These are phyloP conservation scores for Geotrichum klebahnii DNA, from an alignment of 1,139 yeast species.

Conservation along the genomic window DNA sequence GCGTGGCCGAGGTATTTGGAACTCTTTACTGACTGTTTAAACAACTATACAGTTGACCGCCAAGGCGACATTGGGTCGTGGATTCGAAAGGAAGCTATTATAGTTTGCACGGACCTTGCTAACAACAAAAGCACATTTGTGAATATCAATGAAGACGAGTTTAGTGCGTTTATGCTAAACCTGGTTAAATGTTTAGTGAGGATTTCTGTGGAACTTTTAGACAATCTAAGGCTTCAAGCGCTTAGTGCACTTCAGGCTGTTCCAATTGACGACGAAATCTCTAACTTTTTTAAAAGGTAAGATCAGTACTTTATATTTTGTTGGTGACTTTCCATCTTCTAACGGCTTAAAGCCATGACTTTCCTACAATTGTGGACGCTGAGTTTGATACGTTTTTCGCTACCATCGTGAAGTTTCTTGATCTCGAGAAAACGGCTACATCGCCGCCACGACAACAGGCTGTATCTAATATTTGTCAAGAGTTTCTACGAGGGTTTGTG, in stretches of 20 bases:
- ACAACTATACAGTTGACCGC: conserved; percentile 39
- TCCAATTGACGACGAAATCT: not conserved
- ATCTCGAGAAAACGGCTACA: conserved; percentile 24
- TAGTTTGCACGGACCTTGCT: conserved; percentile 22
- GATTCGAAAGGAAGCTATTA: conserved; percentile 53
- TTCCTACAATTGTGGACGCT: conserved; percentile 21
- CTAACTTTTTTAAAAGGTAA: not conserved
- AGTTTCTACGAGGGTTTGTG: conserved; percentile 50
- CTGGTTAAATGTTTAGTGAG: conserved; percentile 42
- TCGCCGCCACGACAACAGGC: too few species aligned
- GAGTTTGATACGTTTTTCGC: conserved; percentile 22
- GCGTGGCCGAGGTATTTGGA: conserved; percentile 5
- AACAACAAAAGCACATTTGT: not conserved
- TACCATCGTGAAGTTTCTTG: conserved; percentile 24
- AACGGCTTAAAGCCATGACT: conserved; percentile 2
- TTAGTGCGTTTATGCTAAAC: conserved; percentile 1
- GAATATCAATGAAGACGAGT: too few species aligned
- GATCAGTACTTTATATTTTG: not conserved
- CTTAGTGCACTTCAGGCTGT: conserved; percentile 18
- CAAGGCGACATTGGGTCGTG: conserved; percentile 60
- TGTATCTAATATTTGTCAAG: conserved; percentile 39
- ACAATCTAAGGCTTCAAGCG: conserved; percentile 40
- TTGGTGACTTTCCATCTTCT: not conserved
- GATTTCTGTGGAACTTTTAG: conserved; percentile 52
- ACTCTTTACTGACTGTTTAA: conserved; percentile 28